phyloP scores from a whole-genome alignment of 768 basidiomycete genomes.

The Amanita jacksonii region DNA sequence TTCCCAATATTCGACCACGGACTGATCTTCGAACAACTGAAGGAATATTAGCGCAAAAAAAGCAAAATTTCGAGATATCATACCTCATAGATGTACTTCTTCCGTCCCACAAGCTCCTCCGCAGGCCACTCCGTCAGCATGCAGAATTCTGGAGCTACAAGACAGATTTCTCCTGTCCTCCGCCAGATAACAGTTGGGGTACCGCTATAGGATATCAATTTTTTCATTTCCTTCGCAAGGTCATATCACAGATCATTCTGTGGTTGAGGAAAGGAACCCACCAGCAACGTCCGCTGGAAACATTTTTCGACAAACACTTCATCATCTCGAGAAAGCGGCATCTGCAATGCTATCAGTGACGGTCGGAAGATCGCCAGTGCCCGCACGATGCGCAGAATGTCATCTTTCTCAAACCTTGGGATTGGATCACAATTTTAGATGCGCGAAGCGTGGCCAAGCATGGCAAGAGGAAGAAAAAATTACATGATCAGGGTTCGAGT shows the following conservation, averaged over 20 bases:
- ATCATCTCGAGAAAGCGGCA: conserved; percentile 94
- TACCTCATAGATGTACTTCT: conserved; percentile 63
- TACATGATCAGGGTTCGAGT: conserved; percentile 30
- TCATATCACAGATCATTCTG: conserved; percentile 11
- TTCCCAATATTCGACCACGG: conserved; percentile 93
- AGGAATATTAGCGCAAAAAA: conserved; percentile 4
- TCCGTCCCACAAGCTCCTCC: conserved; percentile 62
- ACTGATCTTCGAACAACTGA: conserved; percentile 91
- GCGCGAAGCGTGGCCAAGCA: no score
- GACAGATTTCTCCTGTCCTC: conserved; percentile 94
- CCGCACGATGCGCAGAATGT: conserved; percentile 88
- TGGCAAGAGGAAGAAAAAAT: no score
- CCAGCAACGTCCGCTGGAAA: conserved; percentile 88
- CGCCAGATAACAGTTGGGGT: conserved; percentile 98
- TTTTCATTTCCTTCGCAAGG: conserved; percentile 75
- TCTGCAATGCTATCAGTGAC: conserved; percentile 95
- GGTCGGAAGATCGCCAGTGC: conserved; percentile 92
- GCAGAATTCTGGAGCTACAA: conserved; percentile 94
- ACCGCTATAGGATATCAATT: conserved; percentile 93
- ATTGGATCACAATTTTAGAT: conserved; percentile 10
- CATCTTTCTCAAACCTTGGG: conserved; percentile 89
- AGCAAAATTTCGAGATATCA: conserved; percentile 9
- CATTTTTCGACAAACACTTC: conserved; percentile 95
- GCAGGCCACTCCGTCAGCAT: conserved; percentile 87
- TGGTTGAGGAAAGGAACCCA: conserved; percentile 22